A percentile compares a stretch with the other conserved stretches of the same genome.
Evolutionary conservation across 495 filamentous ascomycete species (phyloP).

Genomic region (Tuber brumale): DNA sequence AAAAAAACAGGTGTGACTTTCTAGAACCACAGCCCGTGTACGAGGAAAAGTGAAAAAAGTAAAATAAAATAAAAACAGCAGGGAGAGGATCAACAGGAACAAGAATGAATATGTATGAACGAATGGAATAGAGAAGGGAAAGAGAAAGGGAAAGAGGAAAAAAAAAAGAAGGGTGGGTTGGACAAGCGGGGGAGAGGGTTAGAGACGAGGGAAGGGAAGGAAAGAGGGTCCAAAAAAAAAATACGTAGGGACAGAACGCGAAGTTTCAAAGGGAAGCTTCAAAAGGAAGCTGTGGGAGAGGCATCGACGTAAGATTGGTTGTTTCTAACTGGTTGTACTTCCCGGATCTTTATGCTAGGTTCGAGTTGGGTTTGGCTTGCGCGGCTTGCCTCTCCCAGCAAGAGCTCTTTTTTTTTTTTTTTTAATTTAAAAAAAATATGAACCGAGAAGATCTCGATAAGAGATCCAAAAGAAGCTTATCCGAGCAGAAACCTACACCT

Average conservation of each 20-base stretch:
- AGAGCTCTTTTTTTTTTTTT: not conserved
- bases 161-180: not conserved
- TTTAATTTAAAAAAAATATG: not conserved
- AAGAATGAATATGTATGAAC: not conserved
- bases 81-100: not conserved
- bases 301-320: not conserved
- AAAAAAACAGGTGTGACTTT: not conserved
- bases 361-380: not conserved
- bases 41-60: not conserved
- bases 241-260: not conserved
- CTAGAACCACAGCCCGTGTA: not conserved
- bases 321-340: not conserved
- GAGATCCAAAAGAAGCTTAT: not conserved
- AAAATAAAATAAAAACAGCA: not conserved
- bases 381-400: not conserved
- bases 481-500: not conserved
- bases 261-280: slow-evolving; percentile 1
- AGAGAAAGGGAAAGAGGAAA: not conserved
- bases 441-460: not conserved
- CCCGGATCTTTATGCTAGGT: not conserved
- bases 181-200: not conserved
- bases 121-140: not conserved
- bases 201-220: not conserved
- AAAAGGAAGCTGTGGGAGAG: not conserved
- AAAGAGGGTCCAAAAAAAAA: not conserved